Evolutionary conservation across 495 filamentous ascomycete species (phyloP).

Genomic region (Xylaria sp.): DNA sequence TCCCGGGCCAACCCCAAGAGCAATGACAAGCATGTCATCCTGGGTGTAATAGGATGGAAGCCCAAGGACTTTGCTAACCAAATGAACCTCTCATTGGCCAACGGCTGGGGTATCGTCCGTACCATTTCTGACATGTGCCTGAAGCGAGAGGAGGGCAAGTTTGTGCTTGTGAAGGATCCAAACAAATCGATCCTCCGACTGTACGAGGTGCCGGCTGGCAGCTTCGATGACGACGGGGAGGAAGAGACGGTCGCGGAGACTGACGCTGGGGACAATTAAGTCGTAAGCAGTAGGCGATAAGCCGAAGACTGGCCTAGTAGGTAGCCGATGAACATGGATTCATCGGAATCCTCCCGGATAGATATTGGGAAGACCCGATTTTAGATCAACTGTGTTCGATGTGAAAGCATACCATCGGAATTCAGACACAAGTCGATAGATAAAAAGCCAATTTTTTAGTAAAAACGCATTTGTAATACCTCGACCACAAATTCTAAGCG

Average conservation of each 20-base stretch:
- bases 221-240: conserved; percentile 74
- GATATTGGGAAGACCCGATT: neutral
- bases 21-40: conserved; percentile 88
- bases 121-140: conserved; percentile 93
- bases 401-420: neutral
- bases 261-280: conserved; percentile 44
- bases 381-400: neutral
- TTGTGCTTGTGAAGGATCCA: conserved; percentile 82
- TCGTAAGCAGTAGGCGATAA: neutral
- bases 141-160: conserved; percentile 75
- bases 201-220: conserved; percentile 86
- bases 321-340: neutral
- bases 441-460: conserved; percentile 3
- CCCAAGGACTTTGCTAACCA: conserved; percentile 94
- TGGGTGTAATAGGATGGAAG: conserved; percentile 97
- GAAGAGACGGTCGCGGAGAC: conserved; percentile 44
- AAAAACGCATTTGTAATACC: neutral
- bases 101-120: conserved; percentile 98
- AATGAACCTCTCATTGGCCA: conserved; percentile 95
- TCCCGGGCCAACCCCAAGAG: conserved; percentile 90
- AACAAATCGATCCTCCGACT: conserved; percentile 92
- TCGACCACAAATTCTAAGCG: neutral
- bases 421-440: conserved; percentile 1
- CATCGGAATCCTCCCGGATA: neutral
- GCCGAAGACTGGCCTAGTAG: neutral